A percentile compares a stretch with the other conserved stretches of the same genome.
Evolutionary conservation across 1,139 yeast genomes (phyloP).

Genomic region (Geotrichum restrictum): DNA sequence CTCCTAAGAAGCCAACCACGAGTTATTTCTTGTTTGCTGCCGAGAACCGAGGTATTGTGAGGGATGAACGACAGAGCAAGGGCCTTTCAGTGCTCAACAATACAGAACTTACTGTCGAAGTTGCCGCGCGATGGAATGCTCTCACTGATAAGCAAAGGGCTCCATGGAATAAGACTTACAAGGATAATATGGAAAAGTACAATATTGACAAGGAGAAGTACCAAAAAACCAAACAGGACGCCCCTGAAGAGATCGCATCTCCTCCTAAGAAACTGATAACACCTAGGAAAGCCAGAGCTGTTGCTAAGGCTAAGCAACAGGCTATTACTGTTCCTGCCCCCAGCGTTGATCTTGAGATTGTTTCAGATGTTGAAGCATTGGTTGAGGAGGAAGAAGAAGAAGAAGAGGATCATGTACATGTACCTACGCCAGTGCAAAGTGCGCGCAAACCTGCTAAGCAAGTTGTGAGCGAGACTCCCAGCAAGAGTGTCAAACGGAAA

Average conservation of each 20-base stretch:
- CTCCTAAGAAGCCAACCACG: conserved; percentile 59
- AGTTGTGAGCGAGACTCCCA: conserved; percentile 1
- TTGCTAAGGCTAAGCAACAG: not conserved
- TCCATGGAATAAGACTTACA: conserved; percentile 73
- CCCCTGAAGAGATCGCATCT: not conserved
- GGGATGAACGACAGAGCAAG: conserved; percentile 58
- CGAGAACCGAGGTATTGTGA: conserved; percentile 41
- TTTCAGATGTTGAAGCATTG: not conserved
- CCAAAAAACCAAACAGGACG: conserved; percentile 43
- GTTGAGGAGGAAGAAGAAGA: conserved; percentile 1
- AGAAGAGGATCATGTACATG: not conserved
- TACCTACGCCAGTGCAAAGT: no score
- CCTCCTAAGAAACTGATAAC: not conserved
- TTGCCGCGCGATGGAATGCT: conserved; percentile 73
- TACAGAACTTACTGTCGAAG: conserved; percentile 71
- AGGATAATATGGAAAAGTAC: conserved; percentile 59
- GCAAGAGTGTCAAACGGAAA: conserved; percentile 3
- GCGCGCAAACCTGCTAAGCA: not conserved
- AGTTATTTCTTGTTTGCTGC: conserved; percentile 73
- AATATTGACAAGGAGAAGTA: conserved; percentile 63
- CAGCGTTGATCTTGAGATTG: no score
- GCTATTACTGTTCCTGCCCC: not conserved
- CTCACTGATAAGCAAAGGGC: conserved; percentile 64
- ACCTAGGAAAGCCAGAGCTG: conserved; percentile 2
- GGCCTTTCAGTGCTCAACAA: conserved; percentile 64